Conservation (phyloP, 2,329 filamentous ascomycete species). For the Emericellopsis cladophorae region DNA sequence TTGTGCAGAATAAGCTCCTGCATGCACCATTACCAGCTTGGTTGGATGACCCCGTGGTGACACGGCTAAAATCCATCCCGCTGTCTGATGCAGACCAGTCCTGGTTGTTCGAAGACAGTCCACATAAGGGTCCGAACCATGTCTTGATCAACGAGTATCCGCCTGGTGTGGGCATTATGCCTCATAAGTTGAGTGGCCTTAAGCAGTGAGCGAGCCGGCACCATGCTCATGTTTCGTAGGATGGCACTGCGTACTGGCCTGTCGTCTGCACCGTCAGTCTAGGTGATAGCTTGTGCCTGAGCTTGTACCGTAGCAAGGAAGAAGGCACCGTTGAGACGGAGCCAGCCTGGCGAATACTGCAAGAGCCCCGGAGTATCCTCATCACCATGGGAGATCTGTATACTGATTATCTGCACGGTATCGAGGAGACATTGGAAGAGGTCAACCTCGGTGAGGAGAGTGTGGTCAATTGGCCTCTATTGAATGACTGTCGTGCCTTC, state of each 20-base stretch:
- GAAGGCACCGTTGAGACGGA: slow-evolving; percentile 42
- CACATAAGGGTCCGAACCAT: slow-evolving; percentile 73
- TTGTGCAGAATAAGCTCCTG: slow-evolving; percentile 67
- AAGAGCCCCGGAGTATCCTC: slow-evolving; percentile 72
- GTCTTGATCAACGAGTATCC: slow-evolving; percentile 89
- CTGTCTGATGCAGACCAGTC: slow-evolving; percentile 12
- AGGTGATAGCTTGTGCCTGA: slow-evolving; percentile 63
- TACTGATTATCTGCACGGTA: slow-evolving; percentile 61
- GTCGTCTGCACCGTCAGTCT: slow-evolving; percentile 87
- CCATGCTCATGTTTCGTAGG: slow-evolving; percentile 29
- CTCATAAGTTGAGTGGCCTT: slow-evolving; percentile 53
- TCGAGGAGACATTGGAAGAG: slow-evolving; percentile 55
- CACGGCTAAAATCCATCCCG: slow-evolving; percentile 41
- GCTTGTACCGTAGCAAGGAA: slow-evolving; percentile 55
- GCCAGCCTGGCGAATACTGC: slow-evolving; percentile 50
- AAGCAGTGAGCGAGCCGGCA: slow-evolving; percentile 1
- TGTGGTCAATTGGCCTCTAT: slow-evolving; percentile 60
- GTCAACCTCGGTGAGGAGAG: slow-evolving; percentile 45
- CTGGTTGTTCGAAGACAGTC: slow-evolving; percentile 48
- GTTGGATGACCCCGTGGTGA: slow-evolving; percentile 58
- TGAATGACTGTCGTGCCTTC: slow-evolving; percentile 36
- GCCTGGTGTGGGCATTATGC: slow-evolving; percentile 87
- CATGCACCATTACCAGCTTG: slow-evolving; percentile 62
- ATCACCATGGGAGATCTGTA: slow-evolving; percentile 61
- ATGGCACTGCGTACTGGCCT: slow-evolving; percentile 75